A percentile compares a stretch with the other conserved stretches of the same genome.
phyloP scores from a whole-genome alignment of 2,329 filamentous ascomycete genomes.

The Aspergillus sp. region DNA sequence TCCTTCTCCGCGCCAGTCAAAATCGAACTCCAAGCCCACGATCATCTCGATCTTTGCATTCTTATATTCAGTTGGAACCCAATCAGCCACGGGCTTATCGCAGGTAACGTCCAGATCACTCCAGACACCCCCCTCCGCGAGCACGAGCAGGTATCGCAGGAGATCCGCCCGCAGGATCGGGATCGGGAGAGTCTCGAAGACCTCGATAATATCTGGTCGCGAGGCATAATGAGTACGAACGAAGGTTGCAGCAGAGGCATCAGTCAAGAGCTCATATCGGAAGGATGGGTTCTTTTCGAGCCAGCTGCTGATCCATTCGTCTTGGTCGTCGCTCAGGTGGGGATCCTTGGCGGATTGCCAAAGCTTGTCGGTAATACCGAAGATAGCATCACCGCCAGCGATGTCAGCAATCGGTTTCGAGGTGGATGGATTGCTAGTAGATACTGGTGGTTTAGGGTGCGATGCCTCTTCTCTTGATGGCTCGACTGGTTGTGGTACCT shows the following conservation, averaged over 20 bases:
- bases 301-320: conserved; percentile 5
- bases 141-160: conserved; percentile 47
- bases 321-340: neutral
- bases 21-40: conserved; percentile 45
- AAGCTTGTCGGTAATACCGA: conserved; percentile 3
- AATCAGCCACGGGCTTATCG: conserved; percentile 33
- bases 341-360: conserved; percentile 4
- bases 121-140: conserved; percentile 46
- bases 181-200: conserved; percentile 36
- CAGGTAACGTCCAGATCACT: conserved; percentile 44
- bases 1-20: conserved; percentile 1
- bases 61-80: conserved; percentile 40
- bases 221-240: conserved; percentile 36
- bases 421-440: neutral
- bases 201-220: conserved; percentile 42
- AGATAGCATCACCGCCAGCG: neutral
- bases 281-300: neutral
- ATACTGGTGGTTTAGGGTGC: neutral
- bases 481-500: neutral
- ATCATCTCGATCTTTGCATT: conserved; percentile 33
- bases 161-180: conserved; percentile 47
- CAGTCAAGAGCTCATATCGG: conserved; percentile 24
- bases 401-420: neutral
- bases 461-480: neutral
- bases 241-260: conserved; percentile 33